Conservation (phyloP, 1,139 yeast genomes). For the Geotrichum histeridarum region DNA sequence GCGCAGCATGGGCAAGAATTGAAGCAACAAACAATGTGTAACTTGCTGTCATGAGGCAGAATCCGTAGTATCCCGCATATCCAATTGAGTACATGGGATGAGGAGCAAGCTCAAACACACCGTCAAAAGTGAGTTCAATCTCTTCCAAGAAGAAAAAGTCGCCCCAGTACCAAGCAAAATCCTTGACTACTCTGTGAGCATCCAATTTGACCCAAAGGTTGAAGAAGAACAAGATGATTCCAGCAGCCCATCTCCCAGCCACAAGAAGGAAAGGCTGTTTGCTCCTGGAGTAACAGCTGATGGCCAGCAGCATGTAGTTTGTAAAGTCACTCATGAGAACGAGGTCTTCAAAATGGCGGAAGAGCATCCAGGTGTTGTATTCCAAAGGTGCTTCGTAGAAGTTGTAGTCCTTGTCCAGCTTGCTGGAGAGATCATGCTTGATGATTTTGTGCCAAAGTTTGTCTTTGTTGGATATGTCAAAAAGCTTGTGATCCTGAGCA, state of each 20-base stretch:
- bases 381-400: constrained; percentile 59
- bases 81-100: constrained; percentile 94
- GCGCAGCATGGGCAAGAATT: constrained; percentile 70
- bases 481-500: constrained; percentile 48
- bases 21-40: constrained; percentile 70
- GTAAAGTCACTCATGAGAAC: constrained; percentile 83
- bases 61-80: constrained; percentile 81
- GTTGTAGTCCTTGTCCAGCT: constrained; percentile 53
- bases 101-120: constrained; percentile 87
- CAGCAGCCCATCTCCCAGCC: constrained; percentile 40
- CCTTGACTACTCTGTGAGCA: constrained; percentile 85
- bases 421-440: constrained; percentile 50
- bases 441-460: constrained; percentile 44
- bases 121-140: constrained; percentile 77
- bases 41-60: constrained; percentile 72
- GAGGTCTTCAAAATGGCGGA: constrained; percentile 75
- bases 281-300: constrained; percentile 47
- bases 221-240: constrained; percentile 54
- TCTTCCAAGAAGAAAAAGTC: constrained; percentile 84
- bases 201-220: constrained; percentile 84
- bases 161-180: constrained; percentile 96
- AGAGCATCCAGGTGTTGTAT: constrained; percentile 78
- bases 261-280: constrained; percentile 42
- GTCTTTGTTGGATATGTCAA: constrained; percentile 35
- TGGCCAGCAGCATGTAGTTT: constrained; percentile 66